phyloP scores from a whole-genome alignment of 768 basidiomycete genomes.

The Holtermanniella nyarrowii region DNA sequence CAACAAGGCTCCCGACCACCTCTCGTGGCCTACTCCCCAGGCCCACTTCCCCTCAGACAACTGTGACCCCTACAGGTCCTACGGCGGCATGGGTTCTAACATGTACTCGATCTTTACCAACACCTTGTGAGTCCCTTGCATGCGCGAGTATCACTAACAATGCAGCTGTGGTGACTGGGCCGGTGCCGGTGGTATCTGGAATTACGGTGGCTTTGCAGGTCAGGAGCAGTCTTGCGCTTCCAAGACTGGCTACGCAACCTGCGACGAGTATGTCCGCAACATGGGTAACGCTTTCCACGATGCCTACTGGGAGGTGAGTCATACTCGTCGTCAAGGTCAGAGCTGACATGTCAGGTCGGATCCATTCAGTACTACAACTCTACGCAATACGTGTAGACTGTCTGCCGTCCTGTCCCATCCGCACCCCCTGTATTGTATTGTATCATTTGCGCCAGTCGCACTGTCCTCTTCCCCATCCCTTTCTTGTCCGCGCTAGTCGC shows the following conservation, averaged over 20 bases:
- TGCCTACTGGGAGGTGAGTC: slow-evolving; percentile 38
- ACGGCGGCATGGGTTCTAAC: slow-evolving; percentile 69
- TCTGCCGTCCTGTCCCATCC: background rate
- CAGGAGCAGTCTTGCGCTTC: slow-evolving; percentile 77
- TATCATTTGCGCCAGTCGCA: background rate
- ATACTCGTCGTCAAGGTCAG: too few relatives aligned
- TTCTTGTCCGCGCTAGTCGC: background rate
- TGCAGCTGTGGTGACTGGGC: slow-evolving; percentile 72
- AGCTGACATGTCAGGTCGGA: too few relatives aligned
- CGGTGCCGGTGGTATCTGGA: slow-evolving; percentile 57
- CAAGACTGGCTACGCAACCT: slow-evolving; percentile 70
- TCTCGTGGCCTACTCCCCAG: slow-evolving; percentile 63
- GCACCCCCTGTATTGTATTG: background rate
- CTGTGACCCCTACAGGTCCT: slow-evolving; percentile 70
- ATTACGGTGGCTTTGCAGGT: slow-evolving; percentile 60
- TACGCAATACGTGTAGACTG: background rate
- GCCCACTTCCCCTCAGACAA: slow-evolving; percentile 66
- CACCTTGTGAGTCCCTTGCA: slow-evolving; percentile 10
- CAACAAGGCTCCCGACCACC: slow-evolving; percentile 61
- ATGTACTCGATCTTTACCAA: slow-evolving; percentile 47
- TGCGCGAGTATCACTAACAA: slow-evolving; percentile 23
- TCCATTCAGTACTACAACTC: background rate
- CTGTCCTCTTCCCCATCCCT: too few relatives aligned
- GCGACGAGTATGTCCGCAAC: slow-evolving; percentile 63
- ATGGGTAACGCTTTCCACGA: slow-evolving; percentile 47